A percentile compares a stretch with the other conserved stretches of the same genome.
Evolutionary conservation across 2,329 filamentous ascomycete genomes (phyloP).

Genomic region (Dactylellina haptotyla): DNA sequence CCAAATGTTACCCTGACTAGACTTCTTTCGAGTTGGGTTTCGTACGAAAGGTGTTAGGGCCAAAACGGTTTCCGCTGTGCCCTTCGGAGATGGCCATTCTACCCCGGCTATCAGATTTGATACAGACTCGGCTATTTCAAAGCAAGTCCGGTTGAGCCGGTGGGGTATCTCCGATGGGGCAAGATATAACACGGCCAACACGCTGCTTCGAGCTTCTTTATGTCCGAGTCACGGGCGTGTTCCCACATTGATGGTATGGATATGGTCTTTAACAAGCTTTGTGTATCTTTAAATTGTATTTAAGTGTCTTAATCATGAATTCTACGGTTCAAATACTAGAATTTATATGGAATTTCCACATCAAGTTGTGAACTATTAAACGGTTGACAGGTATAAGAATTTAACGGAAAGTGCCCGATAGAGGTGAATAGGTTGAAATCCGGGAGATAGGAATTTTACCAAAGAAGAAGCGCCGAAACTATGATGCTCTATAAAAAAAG

Average conservation of each 20-base stretch:
- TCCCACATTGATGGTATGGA: neutral
- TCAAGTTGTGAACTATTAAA: no score
- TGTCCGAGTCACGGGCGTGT: no score
- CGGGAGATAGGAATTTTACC: no score
- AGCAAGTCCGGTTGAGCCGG: conserved; percentile 36
- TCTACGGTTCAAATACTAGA: no score
- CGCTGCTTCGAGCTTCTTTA: no score
- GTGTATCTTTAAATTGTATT: neutral
- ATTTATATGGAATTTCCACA: no score
- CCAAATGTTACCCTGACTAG: neutral
- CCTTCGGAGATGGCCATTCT: conserved; percentile 37
- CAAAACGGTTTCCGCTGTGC: neutral
- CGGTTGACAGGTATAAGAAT: no score
- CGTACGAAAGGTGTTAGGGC: conserved; percentile 21
- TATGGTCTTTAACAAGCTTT: neutral
- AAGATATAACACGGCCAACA: conserved; percentile 27
- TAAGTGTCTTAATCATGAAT: no score
- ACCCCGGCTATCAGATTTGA: conserved; percentile 11
- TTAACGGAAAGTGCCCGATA: no score
- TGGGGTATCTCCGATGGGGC: conserved; percentile 31
- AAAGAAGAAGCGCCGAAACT: neutral
- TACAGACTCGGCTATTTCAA: conserved; percentile 33
- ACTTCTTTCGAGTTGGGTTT: conserved; percentile 6
- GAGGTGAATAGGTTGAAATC: no score
- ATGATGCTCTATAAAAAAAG: neutral